These are phyloP conservation scores for Cinnamomum chago DNA, from an alignment of 164 flowering plant species.

Conservation along the genomic window DNA sequence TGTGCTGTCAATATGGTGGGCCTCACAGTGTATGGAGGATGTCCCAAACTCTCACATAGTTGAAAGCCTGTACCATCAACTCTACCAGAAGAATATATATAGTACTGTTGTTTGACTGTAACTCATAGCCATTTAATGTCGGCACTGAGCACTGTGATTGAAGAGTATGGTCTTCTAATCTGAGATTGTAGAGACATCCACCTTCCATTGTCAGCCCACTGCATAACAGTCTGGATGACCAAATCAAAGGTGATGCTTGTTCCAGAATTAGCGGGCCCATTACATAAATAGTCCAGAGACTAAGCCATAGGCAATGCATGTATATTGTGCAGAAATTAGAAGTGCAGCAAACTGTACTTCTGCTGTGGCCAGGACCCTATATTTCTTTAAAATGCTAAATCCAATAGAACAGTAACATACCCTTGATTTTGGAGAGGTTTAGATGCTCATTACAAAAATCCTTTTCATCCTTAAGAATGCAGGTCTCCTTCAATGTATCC, in stretches of 20 bases:
- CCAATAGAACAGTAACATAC: slow-evolving; percentile 41
- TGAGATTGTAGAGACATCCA: no score
- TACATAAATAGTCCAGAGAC: no score
- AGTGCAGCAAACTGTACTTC: background rate
- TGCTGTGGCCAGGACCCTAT: background rate
- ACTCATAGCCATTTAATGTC: no score
- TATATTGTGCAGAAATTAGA: background rate
- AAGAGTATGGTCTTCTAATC: no score
- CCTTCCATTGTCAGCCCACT: no score
- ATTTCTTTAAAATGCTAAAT: slow-evolving; percentile 14
- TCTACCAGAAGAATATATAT: background rate
- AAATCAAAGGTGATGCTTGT: no score
- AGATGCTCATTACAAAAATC: slow-evolving; percentile 37
- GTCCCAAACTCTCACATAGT: background rate
- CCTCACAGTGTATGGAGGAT: background rate
- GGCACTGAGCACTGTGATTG: no score
- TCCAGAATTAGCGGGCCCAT: no score
- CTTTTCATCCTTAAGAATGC: slow-evolving; percentile 43
- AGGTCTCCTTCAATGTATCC: slow-evolving; percentile 52
- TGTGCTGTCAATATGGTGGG: background rate
- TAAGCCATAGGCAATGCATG: no score
- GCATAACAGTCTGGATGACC: no score
- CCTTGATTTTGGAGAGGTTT: slow-evolving; percentile 30
- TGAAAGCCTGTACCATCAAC: background rate
- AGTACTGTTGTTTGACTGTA: no score